Percentiles rank a stretch among this genome's conserved stretches.
These are phyloP conservation scores for Raphanus sativus DNA, from an alignment of 345 rosid species.

Conservation along the genomic window DNA sequence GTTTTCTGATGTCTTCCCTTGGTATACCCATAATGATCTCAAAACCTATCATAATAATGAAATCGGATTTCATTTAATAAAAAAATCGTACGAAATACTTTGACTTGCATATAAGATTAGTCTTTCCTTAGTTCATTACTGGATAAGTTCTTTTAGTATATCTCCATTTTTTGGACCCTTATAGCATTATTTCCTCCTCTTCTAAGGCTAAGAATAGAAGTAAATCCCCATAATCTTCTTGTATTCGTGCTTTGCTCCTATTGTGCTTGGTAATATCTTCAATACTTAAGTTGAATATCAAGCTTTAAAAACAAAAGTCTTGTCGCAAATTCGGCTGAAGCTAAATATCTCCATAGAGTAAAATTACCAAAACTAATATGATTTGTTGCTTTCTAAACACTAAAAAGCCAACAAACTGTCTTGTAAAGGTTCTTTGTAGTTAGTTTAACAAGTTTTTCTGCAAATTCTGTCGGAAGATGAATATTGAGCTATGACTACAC, in stretches of 20 bases:
- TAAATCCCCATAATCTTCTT: neutral
- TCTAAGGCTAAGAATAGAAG: neutral
- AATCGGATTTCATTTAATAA: neutral
- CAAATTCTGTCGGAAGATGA: neutral
- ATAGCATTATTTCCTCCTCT: neutral
- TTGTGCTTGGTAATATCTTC: neutral
- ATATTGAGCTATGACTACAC: neutral
- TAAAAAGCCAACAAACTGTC: neutral
- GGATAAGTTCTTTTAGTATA: neutral
- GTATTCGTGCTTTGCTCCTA: neutral
- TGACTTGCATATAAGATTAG: neutral
- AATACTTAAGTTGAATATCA: neutral
- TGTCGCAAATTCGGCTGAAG: neutral
- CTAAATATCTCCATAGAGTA: neutral
- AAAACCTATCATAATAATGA: neutral
- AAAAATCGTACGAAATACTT: neutral
- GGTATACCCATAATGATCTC: constrained; percentile 1
- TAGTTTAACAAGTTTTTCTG: neutral
- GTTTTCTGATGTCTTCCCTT: neutral
- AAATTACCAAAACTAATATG: neutral
- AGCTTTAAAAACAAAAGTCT: neutral
- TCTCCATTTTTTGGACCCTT: neutral
- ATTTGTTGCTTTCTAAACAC: neutral
- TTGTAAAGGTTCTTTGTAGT: neutral
- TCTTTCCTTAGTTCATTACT: neutral